phyloP scores from a whole-genome alignment of 169 alveolate species.

The Theileria orientalis region DNA sequence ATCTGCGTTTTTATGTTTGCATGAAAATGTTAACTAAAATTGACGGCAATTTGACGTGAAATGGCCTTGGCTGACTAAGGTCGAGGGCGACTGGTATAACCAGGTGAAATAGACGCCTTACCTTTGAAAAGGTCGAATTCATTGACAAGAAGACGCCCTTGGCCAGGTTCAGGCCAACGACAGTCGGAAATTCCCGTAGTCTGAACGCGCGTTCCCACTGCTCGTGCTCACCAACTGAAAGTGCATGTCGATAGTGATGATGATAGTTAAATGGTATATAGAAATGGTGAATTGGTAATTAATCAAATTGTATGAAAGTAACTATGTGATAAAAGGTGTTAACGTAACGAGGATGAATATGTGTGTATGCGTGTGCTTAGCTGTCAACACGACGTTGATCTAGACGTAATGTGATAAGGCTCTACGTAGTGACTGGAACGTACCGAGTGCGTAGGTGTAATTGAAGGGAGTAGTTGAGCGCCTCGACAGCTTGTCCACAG shows the following conservation, averaged over 20 bases:
- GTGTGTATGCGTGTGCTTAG: too few species aligned
- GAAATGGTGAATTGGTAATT: too few species aligned
- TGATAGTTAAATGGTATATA: not conserved
- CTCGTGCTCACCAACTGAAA: conserved; percentile 30
- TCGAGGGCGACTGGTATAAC: too few species aligned
- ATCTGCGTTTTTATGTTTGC: too few species aligned
- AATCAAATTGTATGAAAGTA: not conserved
- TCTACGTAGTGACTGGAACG: not conserved
- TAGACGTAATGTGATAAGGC: too few species aligned
- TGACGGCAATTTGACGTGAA: too few species aligned
- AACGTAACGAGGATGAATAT: too few species aligned
- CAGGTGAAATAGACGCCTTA: not conserved
- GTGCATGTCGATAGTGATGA: not conserved
- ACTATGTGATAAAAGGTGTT: too few species aligned
- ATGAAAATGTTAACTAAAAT: too few species aligned
- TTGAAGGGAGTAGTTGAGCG: conserved; percentile 35
- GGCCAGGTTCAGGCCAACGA: conserved; percentile 46
- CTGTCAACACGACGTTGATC: too few species aligned
- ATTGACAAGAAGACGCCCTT: conserved; percentile 43
- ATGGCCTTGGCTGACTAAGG: too few species aligned
- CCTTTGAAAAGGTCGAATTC: conserved; percentile 18
- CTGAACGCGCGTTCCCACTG: conserved; percentile 54
- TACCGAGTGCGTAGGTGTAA: conserved; percentile 51
- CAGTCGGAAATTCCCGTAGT: conserved; percentile 29
- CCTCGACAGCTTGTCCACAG: conserved; percentile 24